These are phyloP conservation scores for Trichoderma reesei DNA, from an alignment of 495 filamentous ascomycete genomes.

Conservation along the genomic window DNA sequence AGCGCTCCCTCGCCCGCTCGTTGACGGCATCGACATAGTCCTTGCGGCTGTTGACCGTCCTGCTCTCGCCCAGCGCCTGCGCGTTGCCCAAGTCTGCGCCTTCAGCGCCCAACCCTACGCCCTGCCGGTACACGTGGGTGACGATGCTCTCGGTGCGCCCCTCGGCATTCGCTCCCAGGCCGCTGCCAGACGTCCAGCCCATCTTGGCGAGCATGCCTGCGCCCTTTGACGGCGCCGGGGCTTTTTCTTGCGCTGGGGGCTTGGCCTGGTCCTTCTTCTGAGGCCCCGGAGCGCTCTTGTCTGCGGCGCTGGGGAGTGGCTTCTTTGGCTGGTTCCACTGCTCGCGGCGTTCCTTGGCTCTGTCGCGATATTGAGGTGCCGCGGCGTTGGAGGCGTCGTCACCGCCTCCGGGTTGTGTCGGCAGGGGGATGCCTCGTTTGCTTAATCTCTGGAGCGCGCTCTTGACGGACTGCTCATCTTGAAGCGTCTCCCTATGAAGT, in stretches of 20 bases:
- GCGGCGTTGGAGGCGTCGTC: conserved; percentile 18
- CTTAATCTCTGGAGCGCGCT: conserved; percentile 23
- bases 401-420: conserved; percentile 13
- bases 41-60: conserved; percentile 56
- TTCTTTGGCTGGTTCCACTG: conserved; percentile 60
- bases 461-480: conserved; percentile 22
- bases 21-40: conserved; percentile 72
- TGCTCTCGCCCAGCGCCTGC: conserved; percentile 62
- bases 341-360: conserved; percentile 70
- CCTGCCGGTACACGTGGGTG: conserved; percentile 68
- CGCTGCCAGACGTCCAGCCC: conserved; percentile 76
- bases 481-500: conserved; percentile 21
- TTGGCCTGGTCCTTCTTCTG: not conserved
- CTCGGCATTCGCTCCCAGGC: conserved; percentile 69
- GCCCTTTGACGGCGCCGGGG: conserved; percentile 55
- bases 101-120: conserved; percentile 78
- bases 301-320: conserved; percentile 32
- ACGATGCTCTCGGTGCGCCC: conserved; percentile 69
- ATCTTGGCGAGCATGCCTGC: conserved; percentile 79
- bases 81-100: conserved; percentile 81
- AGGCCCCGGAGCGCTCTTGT: conserved; percentile 21
- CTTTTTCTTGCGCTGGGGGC: conserved; percentile 20
- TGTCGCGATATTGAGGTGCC: conserved; percentile 58
- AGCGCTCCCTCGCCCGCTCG: conserved; percentile 71
- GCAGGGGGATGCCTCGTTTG: conserved; percentile 15